Conservation (phyloP, 345 rosid species). For the thale cress (Arabidopsis thaliana) region TAIR10.1 NC_003071.7:14682001-14682500, state of each 20-base stretch:
- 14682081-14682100: slow-evolving; percentile 1
- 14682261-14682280: background rate
- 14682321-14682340: background rate
- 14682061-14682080: slow-evolving; percentile 2
- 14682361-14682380: background rate
- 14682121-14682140: slow-evolving; percentile 12
- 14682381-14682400: background rate
- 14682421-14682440: no score
- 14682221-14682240: background rate
- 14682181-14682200: slow-evolving; percentile 38
- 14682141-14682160: slow-evolving; percentile 16
- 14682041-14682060: background rate
- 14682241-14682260: background rate
- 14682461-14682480: background rate
- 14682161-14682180: slow-evolving; percentile 27
- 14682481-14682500: background rate
- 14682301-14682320: background rate
- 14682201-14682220: background rate
- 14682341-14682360: background rate
- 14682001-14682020: slow-evolving; percentile 2
- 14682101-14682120: background rate
- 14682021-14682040: background rate
- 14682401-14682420: no score
- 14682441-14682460: background rate
- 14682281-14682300: no score